Percentiles rank a stretch among this genome's conserved stretches.
Conservation (phyloP, 2,329 filamentous ascomycete genomes). For the Arthrobotrys sphaeroides region DNA sequence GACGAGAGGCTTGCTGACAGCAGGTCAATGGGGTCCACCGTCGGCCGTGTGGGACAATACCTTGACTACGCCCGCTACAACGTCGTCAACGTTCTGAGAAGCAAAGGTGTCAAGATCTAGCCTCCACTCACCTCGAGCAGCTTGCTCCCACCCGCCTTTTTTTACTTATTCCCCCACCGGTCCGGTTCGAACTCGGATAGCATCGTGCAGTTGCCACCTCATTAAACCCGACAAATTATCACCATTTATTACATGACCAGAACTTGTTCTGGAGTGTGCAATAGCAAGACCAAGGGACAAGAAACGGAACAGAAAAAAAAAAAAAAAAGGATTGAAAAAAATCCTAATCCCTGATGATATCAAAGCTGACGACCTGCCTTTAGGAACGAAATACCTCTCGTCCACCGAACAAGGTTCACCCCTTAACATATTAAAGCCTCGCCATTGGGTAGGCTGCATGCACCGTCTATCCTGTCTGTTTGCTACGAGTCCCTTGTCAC, state of each 20-base stretch:
- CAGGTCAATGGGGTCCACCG: constrained; percentile 69
- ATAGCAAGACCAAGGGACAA: neutral
- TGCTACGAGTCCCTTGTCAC: constrained; percentile 37
- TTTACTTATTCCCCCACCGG: neutral
- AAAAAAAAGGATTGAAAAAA: neutral
- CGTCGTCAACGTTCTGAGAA: constrained; percentile 82
- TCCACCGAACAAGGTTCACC: constrained; percentile 34
- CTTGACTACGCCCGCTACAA: constrained; percentile 81
- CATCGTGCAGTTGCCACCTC: constrained; percentile 26
- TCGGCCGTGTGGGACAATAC: constrained; percentile 77
- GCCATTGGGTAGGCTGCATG: constrained; percentile 33
- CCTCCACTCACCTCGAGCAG: constrained; percentile 11
- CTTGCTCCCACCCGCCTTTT: constrained; percentile 5
- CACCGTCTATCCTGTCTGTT: constrained; percentile 25
- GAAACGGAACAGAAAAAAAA: neutral
- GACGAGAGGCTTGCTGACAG: constrained; percentile 77
- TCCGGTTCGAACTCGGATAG: constrained; percentile 26
- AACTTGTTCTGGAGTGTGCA: neutral
- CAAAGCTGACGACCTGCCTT: constrained; percentile 40
- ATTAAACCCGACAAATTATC: constrained; percentile 26
- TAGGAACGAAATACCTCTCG: constrained; percentile 30
- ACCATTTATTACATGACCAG: constrained; percentile 19
- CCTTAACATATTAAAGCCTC: constrained; percentile 36
- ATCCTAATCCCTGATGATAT: constrained; percentile 28
- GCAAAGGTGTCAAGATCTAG: constrained; percentile 83